Evolutionary conservation across 176 grass and related monocot species (phyloP), one percentile per base, ranked within the genome.

Genomic region (Rhynchospora tenuis): DNA sequence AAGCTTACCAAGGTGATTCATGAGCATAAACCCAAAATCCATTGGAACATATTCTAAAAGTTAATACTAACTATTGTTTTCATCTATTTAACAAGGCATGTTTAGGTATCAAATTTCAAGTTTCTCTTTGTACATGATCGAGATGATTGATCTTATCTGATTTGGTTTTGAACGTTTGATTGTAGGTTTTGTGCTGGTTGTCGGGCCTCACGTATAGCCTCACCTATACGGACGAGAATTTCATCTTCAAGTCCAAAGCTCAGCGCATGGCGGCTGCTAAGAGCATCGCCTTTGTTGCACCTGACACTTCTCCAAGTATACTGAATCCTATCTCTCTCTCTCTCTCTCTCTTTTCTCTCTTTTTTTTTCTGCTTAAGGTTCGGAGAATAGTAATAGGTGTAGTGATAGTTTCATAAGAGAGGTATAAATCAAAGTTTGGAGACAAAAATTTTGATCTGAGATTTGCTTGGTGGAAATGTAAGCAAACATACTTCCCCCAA

Each of bases 271-370:
- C 96, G 3, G 86, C 91, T 1, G 80, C 88, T n/a, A 89, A 92
- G 28, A 89, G 93, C 42, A 59, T 99, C 59, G 91, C 89, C 46
- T 83, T 99, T 60, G 78, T 99, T 58, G 91, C 83, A 31, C 91
- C 97, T 17, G 97, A 99, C 79, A 99, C 97, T 23, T 99, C 97
- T 83, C 97, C 91, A 8, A 94, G 97, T 99, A 86, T 71, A 86
- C 72, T 47, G 58, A 4, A 72, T 64, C 42, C 9, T 51, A 9
- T 46, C 12, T 15, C 24, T 58, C 28, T 83, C 56, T n/a, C n/a
- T n/a, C n/a, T n/a, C n/a, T n/a, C n/a, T n/a, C n/a, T n/a, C n/a
- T n/a, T n/a, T n/a, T n/a, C n/a, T n/a, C n/a, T n/a, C n/a, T n/a
- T n/a, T n/a, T n/a, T n/a, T n/a, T n/a, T n/a, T n/a, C n/a, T n/a